Evolutionary conservation across 352 stramenopile species (phyloP).

Genomic region (Globisporangium nunn): DNA sequence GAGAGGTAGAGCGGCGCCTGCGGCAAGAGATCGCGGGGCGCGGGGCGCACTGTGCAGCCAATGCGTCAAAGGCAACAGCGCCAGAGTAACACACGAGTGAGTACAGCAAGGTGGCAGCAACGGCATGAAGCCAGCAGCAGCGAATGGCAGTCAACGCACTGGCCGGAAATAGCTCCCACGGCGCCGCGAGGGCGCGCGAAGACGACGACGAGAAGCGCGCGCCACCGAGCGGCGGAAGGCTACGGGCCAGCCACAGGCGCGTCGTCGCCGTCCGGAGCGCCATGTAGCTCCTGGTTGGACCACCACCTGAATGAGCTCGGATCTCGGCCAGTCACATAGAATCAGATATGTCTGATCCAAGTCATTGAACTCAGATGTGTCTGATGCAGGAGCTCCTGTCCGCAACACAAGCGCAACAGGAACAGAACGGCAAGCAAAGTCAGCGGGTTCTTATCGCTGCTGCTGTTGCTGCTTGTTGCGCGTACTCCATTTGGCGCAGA

Average conservation of each 20-base stretch:
- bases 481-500: no score
- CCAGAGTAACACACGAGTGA: neutral
- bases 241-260: conserved; percentile 7
- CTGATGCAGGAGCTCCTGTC: no score
- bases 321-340: neutral
- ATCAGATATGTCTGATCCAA: neutral
- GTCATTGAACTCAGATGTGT: no score
- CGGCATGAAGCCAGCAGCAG: no score
- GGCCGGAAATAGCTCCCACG: conserved; percentile 43
- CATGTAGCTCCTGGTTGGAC: conserved; percentile 3
- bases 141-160: conserved; percentile 11
- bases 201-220: conserved; percentile 24
- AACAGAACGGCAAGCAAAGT: no score
- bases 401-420: no score
- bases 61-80: conserved; percentile 1
- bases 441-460: no score
- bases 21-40: conserved; percentile 1
- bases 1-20: conserved; percentile 40
- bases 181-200: conserved; percentile 3
- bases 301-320: conserved; percentile 6
- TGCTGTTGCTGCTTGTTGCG: no score
- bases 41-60: conserved; percentile 5
- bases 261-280: conserved; percentile 12
- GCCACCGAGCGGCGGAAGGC: neutral
- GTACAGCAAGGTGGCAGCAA: no score